Evolutionary conservation across 768 basidiomycete genomes (phyloP).

Genomic region (Collybia mongolica): DNA sequence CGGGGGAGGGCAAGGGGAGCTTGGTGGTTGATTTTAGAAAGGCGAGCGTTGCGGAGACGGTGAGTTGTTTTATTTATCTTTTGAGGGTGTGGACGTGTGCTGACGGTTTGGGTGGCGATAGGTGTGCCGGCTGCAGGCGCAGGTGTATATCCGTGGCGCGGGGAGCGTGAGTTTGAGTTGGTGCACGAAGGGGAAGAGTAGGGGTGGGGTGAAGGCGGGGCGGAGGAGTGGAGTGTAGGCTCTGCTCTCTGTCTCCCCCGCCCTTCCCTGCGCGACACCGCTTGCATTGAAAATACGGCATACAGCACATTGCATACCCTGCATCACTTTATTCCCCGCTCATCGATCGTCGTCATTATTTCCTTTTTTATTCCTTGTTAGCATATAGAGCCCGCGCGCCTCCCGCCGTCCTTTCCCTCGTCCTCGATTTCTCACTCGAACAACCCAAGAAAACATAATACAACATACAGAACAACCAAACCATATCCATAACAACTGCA

Average conservation of each 20-base stretch:
- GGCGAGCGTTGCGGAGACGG: conserved; percentile 35
- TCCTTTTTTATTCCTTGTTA: too few relatives aligned
- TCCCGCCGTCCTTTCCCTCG: too few relatives aligned
- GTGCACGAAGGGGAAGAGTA: conserved; percentile 9
- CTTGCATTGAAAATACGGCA: too few relatives aligned
- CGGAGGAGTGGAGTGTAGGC: neutral
- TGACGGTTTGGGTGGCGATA: conserved; percentile 7
- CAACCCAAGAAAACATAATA: too few relatives aligned
- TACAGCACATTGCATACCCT: too few relatives aligned
- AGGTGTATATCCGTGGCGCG: conserved; percentile 36
- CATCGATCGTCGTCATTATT: too few relatives aligned
- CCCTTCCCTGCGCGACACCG: neutral
- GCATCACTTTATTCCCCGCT: too few relatives aligned
- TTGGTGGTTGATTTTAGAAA: conserved; percentile 36
- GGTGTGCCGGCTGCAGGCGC: conserved; percentile 38
- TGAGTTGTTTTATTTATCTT: conserved; percentile 17
- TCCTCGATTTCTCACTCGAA: too few relatives aligned
- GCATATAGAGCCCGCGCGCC: too few relatives aligned
- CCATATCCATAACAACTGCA: too few relatives aligned
- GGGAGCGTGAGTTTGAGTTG: conserved; percentile 37
- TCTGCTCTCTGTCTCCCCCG: neutral
- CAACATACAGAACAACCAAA: too few relatives aligned
- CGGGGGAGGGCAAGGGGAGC: conserved; percentile 19
- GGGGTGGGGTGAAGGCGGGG: neutral
- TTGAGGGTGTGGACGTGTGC: neutral